Conservation (phyloP, 2,329 filamentous ascomycete species). For the Davidsoniella eucalypti region DNA sequence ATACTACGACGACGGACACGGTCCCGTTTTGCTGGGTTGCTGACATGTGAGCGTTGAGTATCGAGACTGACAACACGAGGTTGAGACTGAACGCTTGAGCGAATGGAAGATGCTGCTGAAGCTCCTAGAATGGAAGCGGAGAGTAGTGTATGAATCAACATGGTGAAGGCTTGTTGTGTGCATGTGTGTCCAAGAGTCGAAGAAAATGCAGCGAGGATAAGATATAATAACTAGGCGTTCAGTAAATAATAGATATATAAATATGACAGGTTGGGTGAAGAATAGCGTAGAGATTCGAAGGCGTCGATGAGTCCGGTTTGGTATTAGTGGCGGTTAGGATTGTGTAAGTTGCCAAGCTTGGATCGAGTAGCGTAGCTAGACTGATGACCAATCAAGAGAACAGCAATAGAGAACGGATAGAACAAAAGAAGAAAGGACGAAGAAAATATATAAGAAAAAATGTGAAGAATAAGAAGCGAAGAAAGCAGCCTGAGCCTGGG, state of each 20-base stretch:
- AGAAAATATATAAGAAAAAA: neutral
- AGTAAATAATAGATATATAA: neutral
- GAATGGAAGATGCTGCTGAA: constrained; percentile 2
- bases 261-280: neutral
- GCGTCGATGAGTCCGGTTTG: neutral
- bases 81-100: constrained; percentile 16
- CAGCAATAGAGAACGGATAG: neutral
- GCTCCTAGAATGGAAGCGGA: constrained; percentile 4
- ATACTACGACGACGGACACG: constrained; percentile 29
- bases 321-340: neutral
- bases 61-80: constrained; percentile 31
- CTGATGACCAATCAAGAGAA: neutral
- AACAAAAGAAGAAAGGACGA: constrained; percentile 1
- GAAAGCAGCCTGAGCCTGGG: neutral
- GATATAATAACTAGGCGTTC: neutral
- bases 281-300: neutral
- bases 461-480: neutral
- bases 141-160: constrained; percentile 5
- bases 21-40: constrained; percentile 29
- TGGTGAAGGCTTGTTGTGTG: neutral
- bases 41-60: constrained; percentile 22
- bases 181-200: neutral
- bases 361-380: too few relatives aligned
- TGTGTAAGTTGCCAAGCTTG: too few relatives aligned
- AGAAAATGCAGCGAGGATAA: constrained; percentile 2